Base-by-base conservation (phyloP, 306 rosid genomes). In the Urtica urens region DNA sequence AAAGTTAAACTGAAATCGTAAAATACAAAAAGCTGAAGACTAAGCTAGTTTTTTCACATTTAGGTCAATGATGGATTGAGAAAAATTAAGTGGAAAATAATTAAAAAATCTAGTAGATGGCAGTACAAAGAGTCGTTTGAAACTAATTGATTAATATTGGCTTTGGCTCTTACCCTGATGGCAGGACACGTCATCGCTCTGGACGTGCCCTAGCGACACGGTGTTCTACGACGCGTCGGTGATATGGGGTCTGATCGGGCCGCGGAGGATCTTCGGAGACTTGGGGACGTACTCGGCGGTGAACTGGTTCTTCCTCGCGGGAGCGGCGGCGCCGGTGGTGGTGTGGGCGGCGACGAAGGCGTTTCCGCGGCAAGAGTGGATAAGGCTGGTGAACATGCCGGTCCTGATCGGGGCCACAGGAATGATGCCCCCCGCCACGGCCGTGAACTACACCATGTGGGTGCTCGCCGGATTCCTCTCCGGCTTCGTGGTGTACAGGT, bases 201-300 rank as follows among this genome's bases (percentile, higher is more conserved):
- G 97, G 97, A 81, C 90, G 1, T 90, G 97, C 42, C 97, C 95
- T 1, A 1, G 59, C 0, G 97, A 90, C 64, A 84, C 66, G 0
- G 95, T 90, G 3, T 90, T 90, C 69, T 90, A 84, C 13, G 97
- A 90, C 12, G 95, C 97, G 8, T 90, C 97, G 0, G 97, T 90
- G 13, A 75, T 90, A 13, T 90, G 97, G 97, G 97, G 95, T 23
- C 46, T 90, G 41, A 77, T 90, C 2, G 97, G 92, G 3, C 94
- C 95, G 0, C 61, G 87, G 1, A 73, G 87, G 65, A 81, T 90
- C 35, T 90, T 90, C 0, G 95, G 97, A 13, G 59, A 79, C 61
- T 29, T 68, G 13, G 95, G 95, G 2, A 62, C 50, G 0, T 84
- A 90, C 25, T 51, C 41, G 7, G 72, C 86, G 0, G 19, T 84